Conservation (phyloP, 345 rosid species). For the sweet orange (Citrus sinensis) region DNA sequence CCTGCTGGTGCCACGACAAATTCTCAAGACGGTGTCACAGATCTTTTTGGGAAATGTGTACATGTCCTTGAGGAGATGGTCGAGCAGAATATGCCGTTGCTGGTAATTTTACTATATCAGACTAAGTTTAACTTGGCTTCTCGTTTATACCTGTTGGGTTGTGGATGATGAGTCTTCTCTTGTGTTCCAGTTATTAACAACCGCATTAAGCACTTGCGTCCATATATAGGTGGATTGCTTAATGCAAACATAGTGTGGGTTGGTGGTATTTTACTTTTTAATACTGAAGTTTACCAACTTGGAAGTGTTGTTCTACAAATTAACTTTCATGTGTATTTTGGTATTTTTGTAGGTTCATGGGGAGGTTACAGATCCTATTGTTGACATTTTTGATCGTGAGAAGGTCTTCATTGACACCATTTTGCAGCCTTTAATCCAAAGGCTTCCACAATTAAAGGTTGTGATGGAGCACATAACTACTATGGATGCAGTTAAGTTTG, state of each 20-base stretch:
- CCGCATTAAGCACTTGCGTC: not conserved
- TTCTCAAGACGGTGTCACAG: conserved; percentile 94
- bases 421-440: conserved; percentile 65
- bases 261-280: not conserved
- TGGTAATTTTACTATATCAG: conserved; percentile 44
- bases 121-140: not conserved
- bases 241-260: not conserved
- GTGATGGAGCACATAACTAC: conserved; percentile 97
- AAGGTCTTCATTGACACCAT: conserved; percentile 80
- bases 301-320: not conserved
- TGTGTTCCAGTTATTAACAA: not conserved
- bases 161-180: not conserved
- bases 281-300: not conserved
- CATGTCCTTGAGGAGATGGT: conserved; percentile 90
- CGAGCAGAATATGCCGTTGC: conserved; percentile 79
- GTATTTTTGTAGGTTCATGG: conserved; percentile 73
- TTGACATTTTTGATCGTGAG: conserved; percentile 90
- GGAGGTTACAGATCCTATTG: conserved; percentile 83
- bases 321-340: not conserved
- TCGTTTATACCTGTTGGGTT: not conserved
- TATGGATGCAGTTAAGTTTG: conserved; percentile 76
- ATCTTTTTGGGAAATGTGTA: conserved; percentile 84
- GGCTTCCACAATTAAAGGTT: conserved; percentile 68
- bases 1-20: conserved; percentile 98
- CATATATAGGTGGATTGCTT: conserved; percentile 2